Evolutionary conservation across 2,329 filamentous ascomycete species (phyloP), one percentile per base, ranked within the genome.

Genomic region (Colletotrichum higginsianum): DNA sequence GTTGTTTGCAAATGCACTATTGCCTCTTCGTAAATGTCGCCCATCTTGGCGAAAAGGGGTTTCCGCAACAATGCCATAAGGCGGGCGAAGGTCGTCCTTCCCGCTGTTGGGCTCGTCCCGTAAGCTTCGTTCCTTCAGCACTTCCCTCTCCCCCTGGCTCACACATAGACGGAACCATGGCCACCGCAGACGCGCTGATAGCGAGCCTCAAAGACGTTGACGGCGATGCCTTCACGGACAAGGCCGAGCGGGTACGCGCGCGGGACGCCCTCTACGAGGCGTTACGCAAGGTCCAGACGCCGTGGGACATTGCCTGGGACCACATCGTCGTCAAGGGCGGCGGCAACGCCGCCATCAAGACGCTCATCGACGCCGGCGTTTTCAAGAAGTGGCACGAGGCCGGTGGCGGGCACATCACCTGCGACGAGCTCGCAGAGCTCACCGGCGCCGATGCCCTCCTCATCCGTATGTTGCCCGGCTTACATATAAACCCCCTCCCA

Each of bases 221-320:
- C 35, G 74, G 71, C 42, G 66, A 60, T 16, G 78, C 77, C 15
- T 82, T 83, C 70, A 46, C 75, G n/a, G 78, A 71, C 47, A 80
- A 82, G 42, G 74, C 76, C 1, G 81, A 83, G 66, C 76, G 82
- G 12, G 72, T 78, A 40, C 78, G 77, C 21, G 78, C 76, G 0
- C 75, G 79, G 11, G 78, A 82, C 71, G 80, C 79, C 1, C 75
- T 82, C 13, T 74, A 77, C 42, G 65, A 77, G n/a, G 75, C 79
- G 1, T 73, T 81, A 0, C 67, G 77, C n/a, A 78, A 72, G 53
- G 76, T 81, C 1, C 80, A 82, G 67, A 79, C 77, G 30, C 82
- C 81, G 0, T 84, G 81, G 80, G 81, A 83, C 61, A 79, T 80
- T 11, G 79, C 79, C 3, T 83, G 81, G 79, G 79, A 82, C 21